phyloP scores from a whole-genome alignment of 345 rosid genomes.

The Anacardium occidentale region DNA sequence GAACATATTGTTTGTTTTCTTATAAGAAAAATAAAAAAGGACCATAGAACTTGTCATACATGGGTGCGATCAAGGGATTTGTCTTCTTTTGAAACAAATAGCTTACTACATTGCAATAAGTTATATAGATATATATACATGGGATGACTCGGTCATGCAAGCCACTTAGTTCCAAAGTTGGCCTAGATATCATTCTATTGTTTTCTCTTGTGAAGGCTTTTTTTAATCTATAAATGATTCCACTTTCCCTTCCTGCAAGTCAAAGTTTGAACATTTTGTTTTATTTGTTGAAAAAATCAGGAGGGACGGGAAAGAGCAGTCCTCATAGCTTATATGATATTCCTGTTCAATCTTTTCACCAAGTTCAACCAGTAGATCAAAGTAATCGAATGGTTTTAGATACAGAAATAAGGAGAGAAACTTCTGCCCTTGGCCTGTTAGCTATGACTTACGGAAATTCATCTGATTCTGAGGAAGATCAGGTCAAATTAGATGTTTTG shows the following conservation, averaged over 20 bases:
- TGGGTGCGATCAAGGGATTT: neutral
- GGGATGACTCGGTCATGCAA: neutral
- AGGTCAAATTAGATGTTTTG: conserved; percentile 35
- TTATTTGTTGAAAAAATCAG: conserved; percentile 35
- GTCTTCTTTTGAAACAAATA: neutral
- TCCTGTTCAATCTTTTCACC: conserved; percentile 46
- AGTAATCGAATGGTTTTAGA: conserved; percentile 33
- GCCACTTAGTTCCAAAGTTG: conserved; percentile 8
- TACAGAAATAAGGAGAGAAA: conserved; percentile 27
- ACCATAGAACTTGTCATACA: too few relatives aligned
- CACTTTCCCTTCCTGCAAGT: neutral
- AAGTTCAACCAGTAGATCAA: conserved; percentile 30
- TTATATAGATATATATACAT: neutral
- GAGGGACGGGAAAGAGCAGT: conserved; percentile 34
- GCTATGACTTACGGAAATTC: conserved; percentile 83
- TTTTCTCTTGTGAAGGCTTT: neutral
- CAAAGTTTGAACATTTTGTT: conserved; percentile 13
- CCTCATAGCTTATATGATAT: conserved; percentile 38
- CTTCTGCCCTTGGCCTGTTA: conserved; percentile 72
- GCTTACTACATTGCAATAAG: neutral
- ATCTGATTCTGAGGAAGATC: conserved; percentile 86
- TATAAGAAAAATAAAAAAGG: too few relatives aligned
- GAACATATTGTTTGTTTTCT: neutral
- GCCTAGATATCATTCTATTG: neutral
- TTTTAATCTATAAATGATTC: neutral